Base-by-base conservation (phyloP, 106 monocot species). In the Iris macrosiphon region DNA sequence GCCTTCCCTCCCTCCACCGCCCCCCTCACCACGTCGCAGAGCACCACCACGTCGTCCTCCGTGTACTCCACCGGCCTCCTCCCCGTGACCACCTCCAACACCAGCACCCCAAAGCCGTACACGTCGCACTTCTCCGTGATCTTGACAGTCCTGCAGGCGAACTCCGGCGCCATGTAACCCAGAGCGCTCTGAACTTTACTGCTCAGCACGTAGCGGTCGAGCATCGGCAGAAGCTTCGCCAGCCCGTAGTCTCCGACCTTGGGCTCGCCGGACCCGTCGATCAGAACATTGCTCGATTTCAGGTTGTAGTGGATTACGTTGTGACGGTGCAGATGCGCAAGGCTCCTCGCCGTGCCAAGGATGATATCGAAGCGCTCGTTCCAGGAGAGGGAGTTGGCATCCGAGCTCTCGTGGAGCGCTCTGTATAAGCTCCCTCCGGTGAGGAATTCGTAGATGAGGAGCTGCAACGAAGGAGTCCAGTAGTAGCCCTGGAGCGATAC, bases 161-260 rank as follows among this genome's bases (percentile, higher is more conserved):
- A 95, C 59, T 95, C 94, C 0, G 94, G 94, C 22, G 94, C 94
- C 94, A 95, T 95, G 72, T 94, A 94, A 3, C 93, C 93, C 12
- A 94, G 75, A 0, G 93, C 81, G 28, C 88, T 94, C 54, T 94
- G 94, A 20, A 89, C 73, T 58, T 95, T 95, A 68, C 70, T 89
- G 68, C 94, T 89, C 31, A 95, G 62, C 17, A 95, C 82, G 7
- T 95, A 95, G 0, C 82, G 66, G 61, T 95, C 94, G 18, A 95
- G 74, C 79, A 74, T 82, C 4, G 94, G 94, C n/a, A 95, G 54
- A 26, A 95, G 63, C 63, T 81, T 84, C 3, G 89, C 94, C 37
- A 89, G 54, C 0, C 94, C 94, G 24, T 82, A 89, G 56, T 95
- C 94, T 11, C 67, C 88, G 24, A 95, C 57, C 48, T 85, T 95